Conservation (phyloP, 2,329 filamentous ascomycete genomes). For the Paecilomyces variotii region DNA sequence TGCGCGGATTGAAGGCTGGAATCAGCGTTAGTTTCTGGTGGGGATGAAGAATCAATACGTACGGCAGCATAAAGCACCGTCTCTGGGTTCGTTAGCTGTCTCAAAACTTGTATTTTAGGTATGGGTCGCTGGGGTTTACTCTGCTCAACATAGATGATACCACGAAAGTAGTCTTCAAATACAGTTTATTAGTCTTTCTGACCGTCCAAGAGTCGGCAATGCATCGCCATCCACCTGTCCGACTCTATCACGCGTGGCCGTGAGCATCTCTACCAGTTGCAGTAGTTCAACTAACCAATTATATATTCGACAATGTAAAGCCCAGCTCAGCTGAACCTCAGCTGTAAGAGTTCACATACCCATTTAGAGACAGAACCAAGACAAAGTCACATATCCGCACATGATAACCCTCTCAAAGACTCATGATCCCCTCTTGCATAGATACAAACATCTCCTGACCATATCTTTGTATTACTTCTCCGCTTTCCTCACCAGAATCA, state of each 20-base stretch:
- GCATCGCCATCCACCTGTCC: too few relatives aligned
- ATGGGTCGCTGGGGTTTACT: neutral
- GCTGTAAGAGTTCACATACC: neutral
- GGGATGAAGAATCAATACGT: constrained; percentile 42
- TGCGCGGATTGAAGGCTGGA: constrained; percentile 73
- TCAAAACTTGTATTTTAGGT: neutral
- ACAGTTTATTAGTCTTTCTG: neutral
- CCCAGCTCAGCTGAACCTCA: neutral
- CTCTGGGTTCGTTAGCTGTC: neutral
- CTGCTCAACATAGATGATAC: neutral
- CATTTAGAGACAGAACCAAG: neutral
- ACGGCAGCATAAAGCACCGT: neutral
- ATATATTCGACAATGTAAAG: neutral
- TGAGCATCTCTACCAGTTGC: too few relatives aligned
- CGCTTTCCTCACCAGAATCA: constrained; percentile 19
- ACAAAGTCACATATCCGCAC: too few relatives aligned
- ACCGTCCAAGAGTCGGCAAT: too few relatives aligned
- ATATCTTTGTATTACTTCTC: neutral
- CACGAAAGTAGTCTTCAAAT: neutral
- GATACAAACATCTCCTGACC: too few relatives aligned
- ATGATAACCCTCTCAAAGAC: too few relatives aligned
- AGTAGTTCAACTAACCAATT: too few relatives aligned
- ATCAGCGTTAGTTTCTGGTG: constrained; percentile 98
- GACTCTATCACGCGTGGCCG: too few relatives aligned
- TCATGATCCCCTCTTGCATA: too few relatives aligned